Evolutionary conservation across 164 flowering plant species (phyloP).

Genomic region (Macadamia integrifolia): DNA sequence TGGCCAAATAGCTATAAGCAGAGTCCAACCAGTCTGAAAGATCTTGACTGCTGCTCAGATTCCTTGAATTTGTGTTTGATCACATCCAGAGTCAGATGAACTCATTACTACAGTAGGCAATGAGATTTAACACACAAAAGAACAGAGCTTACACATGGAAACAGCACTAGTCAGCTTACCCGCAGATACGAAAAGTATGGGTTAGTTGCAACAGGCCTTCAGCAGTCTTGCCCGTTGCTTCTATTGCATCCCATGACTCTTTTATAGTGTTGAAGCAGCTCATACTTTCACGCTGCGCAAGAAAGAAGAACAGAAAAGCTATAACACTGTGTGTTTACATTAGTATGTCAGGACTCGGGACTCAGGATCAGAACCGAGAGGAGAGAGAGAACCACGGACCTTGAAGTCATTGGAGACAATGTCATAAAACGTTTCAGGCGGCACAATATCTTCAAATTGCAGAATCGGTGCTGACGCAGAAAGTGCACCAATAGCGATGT

Average conservation of each 20-base stretch:
- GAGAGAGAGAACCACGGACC: constrained; percentile 23
- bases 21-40: constrained; percentile 66
- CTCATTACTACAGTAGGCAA: not conserved
- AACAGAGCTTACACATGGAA: not conserved
- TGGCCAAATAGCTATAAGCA: constrained; percentile 86
- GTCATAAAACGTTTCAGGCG: constrained; percentile 68
- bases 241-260: constrained; percentile 61
- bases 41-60: constrained; percentile 41
- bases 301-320: not conserved
- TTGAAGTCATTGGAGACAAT: constrained; percentile 68
- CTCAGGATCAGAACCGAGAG: not conserved
- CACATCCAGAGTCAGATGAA: constrained; percentile 5
- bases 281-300: constrained; percentile 59
- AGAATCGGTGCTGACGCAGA: constrained; percentile 94
- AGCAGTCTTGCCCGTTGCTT: constrained; percentile 37
- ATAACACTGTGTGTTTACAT: too few species aligned
- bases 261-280: constrained; percentile 75
- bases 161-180: constrained; percentile 23
- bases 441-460: constrained; percentile 83
- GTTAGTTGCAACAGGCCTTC: constrained; percentile 55
- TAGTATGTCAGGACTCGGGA: not conserved
- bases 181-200: constrained; percentile 54
- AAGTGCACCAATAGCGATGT: constrained; percentile 79
- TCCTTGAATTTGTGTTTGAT: constrained; percentile 37
- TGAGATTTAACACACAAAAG: not conserved